These are phyloP conservation scores for Claviceps humidiphila DNA, from an alignment of 2,329 filamentous ascomycete genomes.

Conservation along the genomic window DNA sequence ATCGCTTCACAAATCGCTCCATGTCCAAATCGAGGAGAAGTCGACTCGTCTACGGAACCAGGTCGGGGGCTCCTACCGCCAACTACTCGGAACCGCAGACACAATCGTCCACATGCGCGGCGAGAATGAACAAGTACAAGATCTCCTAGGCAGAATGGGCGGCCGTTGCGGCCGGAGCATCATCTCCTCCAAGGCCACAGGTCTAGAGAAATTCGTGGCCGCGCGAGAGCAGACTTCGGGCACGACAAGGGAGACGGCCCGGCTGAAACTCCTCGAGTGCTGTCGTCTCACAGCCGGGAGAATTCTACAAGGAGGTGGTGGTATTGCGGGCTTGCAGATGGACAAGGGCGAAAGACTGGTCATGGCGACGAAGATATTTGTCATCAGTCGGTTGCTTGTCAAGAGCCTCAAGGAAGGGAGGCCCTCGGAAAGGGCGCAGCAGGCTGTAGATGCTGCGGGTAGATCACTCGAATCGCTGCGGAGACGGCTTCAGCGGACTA, in stretches of 20 bases:
- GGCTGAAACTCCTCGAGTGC: constrained; percentile 36
- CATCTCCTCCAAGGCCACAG: constrained; percentile 50
- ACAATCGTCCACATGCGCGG: constrained; percentile 81
- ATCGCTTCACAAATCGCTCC: constrained; percentile 46
- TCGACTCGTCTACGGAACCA: constrained; percentile 47
- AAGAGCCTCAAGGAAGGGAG: constrained; percentile 51
- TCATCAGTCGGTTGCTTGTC: constrained; percentile 61
- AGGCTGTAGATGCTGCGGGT: constrained; percentile 44
- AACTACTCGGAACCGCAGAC: constrained; percentile 82
- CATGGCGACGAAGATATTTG: constrained; percentile 55
- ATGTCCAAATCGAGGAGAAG: constrained; percentile 48
- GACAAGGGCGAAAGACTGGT: constrained; percentile 38
- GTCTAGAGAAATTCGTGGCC: constrained; percentile 36
- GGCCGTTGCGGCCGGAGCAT: constrained; percentile 61
- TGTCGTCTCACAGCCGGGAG: constrained; percentile 36
- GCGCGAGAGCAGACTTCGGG: constrained; percentile 14
- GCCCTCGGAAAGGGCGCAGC: constrained; percentile 19
- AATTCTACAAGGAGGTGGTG: constrained; percentile 29
- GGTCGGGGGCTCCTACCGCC: constrained; percentile 63
- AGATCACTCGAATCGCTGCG: constrained; percentile 50
- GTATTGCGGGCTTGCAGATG: constrained; percentile 14
- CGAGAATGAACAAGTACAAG: constrained; percentile 64
- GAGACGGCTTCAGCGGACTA: constrained; percentile 48
- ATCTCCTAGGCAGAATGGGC: constrained; percentile 58
- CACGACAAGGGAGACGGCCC: constrained; percentile 23